These are phyloP conservation scores for Blastobotrys peoriensis DNA, from an alignment of 805 yeast genomes.

Conservation along the genomic window DNA sequence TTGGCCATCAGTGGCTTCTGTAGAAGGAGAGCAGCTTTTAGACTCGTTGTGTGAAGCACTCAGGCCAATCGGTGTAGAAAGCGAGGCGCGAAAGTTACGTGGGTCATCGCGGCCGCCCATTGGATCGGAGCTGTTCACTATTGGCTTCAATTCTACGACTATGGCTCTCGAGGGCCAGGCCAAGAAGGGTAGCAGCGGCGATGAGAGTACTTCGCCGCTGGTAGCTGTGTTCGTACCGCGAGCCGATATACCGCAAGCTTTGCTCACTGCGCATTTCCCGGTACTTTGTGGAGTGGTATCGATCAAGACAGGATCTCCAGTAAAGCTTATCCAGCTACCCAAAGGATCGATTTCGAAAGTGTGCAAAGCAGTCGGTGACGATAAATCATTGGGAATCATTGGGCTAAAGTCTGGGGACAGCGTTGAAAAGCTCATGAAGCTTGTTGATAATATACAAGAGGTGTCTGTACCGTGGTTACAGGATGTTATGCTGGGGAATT, in stretches of 20 bases:
- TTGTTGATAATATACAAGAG: constrained; percentile 1
- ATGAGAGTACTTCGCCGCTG: not conserved
- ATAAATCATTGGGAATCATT: constrained; percentile 2
- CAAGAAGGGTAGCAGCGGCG: not conserved
- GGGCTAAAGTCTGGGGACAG: not conserved
- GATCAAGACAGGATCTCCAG: not conserved
- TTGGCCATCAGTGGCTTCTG: constrained; percentile 15
- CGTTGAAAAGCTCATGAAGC: constrained; percentile 1
- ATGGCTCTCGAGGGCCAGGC: constrained; percentile 16
- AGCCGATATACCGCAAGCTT: constrained; percentile 14
- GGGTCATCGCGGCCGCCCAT: too few species aligned
- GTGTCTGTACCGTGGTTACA: constrained; percentile 12
- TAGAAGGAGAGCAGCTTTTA: constrained; percentile 9
- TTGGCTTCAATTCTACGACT: constrained; percentile 20
- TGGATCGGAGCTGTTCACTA: too few species aligned
- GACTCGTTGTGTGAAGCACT: constrained; percentile 11
- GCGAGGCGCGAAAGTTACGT: too few species aligned
- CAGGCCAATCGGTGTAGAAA: constrained; percentile 10
- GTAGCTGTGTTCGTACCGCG: constrained; percentile 17
- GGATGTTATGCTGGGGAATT: not conserved
- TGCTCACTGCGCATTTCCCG: constrained; percentile 18
- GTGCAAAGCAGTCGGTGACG: constrained; percentile 4
- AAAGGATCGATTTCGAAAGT: constrained; percentile 13
- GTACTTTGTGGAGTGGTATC: constrained; percentile 16
- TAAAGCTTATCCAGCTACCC: constrained; percentile 16